Base-by-base conservation (phyloP, 345 rosid species). In the Eucalyptus pumila region DNA sequence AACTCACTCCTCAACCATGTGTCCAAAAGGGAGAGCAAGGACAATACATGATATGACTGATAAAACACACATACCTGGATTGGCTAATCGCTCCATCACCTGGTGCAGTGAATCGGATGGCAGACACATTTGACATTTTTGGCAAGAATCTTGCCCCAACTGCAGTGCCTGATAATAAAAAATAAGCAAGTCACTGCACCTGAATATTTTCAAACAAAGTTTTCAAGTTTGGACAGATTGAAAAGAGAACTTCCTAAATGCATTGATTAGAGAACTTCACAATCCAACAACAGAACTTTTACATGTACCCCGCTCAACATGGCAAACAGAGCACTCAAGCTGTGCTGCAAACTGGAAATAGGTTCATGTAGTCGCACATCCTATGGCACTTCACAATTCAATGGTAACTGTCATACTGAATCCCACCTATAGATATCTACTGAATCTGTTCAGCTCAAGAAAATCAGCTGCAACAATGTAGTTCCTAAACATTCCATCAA, bases 91-190 rank as follows among this genome's bases (percentile, higher is more conserved):
- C 92, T 96, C 97, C 96, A 96, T 95, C 89, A 96, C 96, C 93
- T 93, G 92, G 90, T 91, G 95, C 90, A 96, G 89, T 24, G 98
- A 85, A 90, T 96, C 98, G 8, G 97, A 91, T n/a, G 93, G 92
- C 91, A 96, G 95, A 90, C 98, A 96, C 97, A 95, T 96, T 85
- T 96, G 98, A 90, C 96, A 95, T 89, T 96, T 91, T 90, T 94
- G 96, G 72, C 93, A 92, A 24, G 95, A 91, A 88, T 96, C 96
- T 87, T 96, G 98, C 60, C 96, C 97, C 93, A 94, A 88, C 88
- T 94, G 98, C 93, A 96, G 91, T 44, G 98, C 98, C 98, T 96
- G 83, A 45, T 44, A 65, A 85, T 87, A 56, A 40, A 88, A 52
- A n/a, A 62, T 69, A 87, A 83, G 80, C 50, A 87, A 88, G 54